phyloP scores from a whole-genome alignment of 352 stramenopile genomes.

The Phytophthora pseudosyringae region DNA sequence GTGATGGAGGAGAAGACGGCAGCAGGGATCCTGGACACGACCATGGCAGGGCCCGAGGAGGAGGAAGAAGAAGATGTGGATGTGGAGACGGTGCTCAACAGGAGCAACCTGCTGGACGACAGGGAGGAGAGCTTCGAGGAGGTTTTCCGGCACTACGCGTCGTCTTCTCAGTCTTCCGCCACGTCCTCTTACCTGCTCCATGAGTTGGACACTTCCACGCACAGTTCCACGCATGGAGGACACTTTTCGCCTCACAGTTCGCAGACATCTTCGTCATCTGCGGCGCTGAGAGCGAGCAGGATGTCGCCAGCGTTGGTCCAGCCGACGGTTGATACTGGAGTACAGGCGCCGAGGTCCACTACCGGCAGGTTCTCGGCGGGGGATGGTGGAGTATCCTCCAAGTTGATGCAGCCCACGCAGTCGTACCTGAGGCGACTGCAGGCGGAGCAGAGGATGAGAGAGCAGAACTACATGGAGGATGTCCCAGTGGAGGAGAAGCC shows the following conservation, averaged over 20 bases:
- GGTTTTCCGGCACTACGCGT: constrained; percentile 63
- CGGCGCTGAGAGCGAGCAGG: constrained; percentile 6
- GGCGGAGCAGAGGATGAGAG: constrained; percentile 63
- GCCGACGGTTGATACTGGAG: not conserved
- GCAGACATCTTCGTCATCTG: constrained; percentile 32
- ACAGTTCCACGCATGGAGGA: constrained; percentile 33
- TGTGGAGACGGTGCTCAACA: constrained; percentile 36
- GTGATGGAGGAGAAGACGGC: constrained; percentile 50
- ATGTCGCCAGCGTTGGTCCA: constrained; percentile 4
- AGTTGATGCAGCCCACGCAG: constrained; percentile 73
- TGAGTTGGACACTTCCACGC: constrained; percentile 46
- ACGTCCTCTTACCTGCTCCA: constrained; percentile 53
- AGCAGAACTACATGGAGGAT: constrained; percentile 52
- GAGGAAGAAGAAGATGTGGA: constrained; percentile 31
- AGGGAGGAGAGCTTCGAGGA: constrained; percentile 59
- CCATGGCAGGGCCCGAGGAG: constrained; percentile 31
- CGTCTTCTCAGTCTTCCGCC: constrained; percentile 55
- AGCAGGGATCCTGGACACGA: constrained; percentile 53
- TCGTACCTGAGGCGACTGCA: constrained; percentile 66
- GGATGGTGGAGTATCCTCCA: constrained; percentile 41
- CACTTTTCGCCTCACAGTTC: constrained; percentile 39
- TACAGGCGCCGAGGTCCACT: constrained; percentile 4
- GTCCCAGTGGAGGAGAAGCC: constrained; percentile 50
- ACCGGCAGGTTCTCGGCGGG: constrained; percentile 19
- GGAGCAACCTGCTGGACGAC: constrained; percentile 47